Evolutionary conservation across 2,329 filamentous ascomycete genomes (phyloP), one percentile per base, ranked within the genome.

Genomic region (Calycina herbarum): DNA sequence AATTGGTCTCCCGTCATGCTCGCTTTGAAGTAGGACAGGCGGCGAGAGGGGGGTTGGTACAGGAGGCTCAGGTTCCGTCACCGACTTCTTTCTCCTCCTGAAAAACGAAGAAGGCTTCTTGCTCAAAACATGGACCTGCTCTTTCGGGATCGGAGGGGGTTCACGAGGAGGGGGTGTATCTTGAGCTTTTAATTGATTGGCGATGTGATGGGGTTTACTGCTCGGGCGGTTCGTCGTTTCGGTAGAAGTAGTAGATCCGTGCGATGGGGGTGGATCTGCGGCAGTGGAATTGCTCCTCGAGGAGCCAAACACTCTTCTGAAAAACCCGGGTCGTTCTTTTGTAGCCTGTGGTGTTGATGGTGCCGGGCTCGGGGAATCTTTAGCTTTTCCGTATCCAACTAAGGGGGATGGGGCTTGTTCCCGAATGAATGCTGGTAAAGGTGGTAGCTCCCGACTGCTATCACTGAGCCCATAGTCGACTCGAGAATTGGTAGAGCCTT

Each of bases 101-200:
- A 98, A 98, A 80, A 99, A 98, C 0, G 93, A 94, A 0, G 94
- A 96, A 3, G 92, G 87, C 78, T 97, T 97, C 82, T 97, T 97
- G 73, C 92, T 91, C 61, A 97, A 80, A 3, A 74, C 69, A 68
- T 75, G 72, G 1, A 69, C 56, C 35, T 68, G 67, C 59, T 76
- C 74, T 63, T 73, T 75, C 5, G 73, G 65, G 20, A 51, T 24
- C 6, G 73, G 58, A 27, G 72, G 70, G 13, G 74, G 71, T 68
- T 76, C 72, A 62, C 70, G 70, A 57, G 70, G 62, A n/a, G 71
- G 66, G 63, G 69, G 62, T 54, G 65, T 59, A 66, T 67, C 62
- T 62, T 72, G 69, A 17, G 80, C 71, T 73, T 85, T 87, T 61
- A 81, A 76, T 69, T 83, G 82, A 61, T 78, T 81, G 60, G 79